Conservation (phyloP, 805 yeast genomes). For the Zygosaccharomyces bisporus region DNA sequence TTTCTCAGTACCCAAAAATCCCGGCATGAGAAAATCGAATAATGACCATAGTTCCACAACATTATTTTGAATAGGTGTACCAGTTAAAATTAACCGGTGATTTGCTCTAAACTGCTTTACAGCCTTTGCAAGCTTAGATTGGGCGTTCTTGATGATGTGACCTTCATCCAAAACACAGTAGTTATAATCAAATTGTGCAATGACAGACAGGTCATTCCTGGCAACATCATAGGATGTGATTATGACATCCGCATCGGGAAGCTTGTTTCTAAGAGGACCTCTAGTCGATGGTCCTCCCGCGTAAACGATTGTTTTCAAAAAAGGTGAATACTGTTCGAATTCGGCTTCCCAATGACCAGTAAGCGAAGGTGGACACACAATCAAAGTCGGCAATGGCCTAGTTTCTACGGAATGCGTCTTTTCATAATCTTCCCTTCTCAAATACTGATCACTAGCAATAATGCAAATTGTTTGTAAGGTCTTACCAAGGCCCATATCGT, state of each 20-base stretch:
- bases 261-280: conserved; percentile 47
- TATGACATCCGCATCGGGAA: conserved; percentile 69
- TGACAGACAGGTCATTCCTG: conserved; percentile 75
- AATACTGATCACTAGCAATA: conserved; percentile 90
- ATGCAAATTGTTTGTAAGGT: conserved; percentile 96
- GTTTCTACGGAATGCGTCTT: conserved; percentile 60
- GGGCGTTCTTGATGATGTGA: conserved; percentile 90
- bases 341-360: conserved; percentile 99
- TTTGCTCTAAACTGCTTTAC: conserved; percentile 81
- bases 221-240: conserved; percentile 96
- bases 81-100: conserved; percentile 86
- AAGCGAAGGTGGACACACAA: conserved; percentile 94
- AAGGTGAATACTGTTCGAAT: conserved; percentile 83
- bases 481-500: conserved; percentile 99
- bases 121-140: conserved; percentile 81
- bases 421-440: conserved; percentile 66
- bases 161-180: conserved; percentile 98
- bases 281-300: conserved; percentile 90
- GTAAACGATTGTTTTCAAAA: conserved; percentile 74
- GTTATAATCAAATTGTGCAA: conserved; percentile 66
- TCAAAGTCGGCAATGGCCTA: conserved; percentile 74
- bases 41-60: conserved; percentile 96
- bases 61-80: conserved; percentile 97
- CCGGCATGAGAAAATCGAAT: conserved; percentile 98
- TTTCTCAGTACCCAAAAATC: conserved; percentile 93